Percentiles rank a stretch among this genome's conserved stretches.
Conservation (phyloP, 805 yeast species). For the Pichia pseudocactophila region DNA sequence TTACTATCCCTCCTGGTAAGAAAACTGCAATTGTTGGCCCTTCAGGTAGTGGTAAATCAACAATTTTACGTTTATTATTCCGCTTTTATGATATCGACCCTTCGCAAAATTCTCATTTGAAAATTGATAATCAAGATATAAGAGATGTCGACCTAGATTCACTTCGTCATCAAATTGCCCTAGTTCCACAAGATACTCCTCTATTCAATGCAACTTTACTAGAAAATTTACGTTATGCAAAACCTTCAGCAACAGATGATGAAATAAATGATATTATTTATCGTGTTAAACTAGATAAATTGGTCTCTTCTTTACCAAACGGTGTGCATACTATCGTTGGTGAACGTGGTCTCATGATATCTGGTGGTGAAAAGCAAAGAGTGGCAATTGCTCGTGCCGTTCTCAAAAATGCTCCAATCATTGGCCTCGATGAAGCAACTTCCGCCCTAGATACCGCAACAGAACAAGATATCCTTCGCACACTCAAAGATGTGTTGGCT, state of each 20-base stretch:
- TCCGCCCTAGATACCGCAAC: constrained; percentile 96
- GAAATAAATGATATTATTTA: constrained; percentile 58
- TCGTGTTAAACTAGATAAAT: constrained; percentile 57
- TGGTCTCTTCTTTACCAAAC: constrained; percentile 68
- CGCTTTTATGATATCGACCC: constrained; percentile 71
- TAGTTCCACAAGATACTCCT: constrained; percentile 97
- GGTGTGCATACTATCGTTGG: constrained; percentile 87
- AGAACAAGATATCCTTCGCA: constrained; percentile 71
- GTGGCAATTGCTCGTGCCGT: constrained; percentile 89
- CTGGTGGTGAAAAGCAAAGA: constrained; percentile 98
- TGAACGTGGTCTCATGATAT: constrained; percentile 96
- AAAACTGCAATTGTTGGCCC: constrained; percentile 96
- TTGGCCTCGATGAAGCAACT: constrained; percentile 95
- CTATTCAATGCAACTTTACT: constrained; percentile 82
- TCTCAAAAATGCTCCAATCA: constrained; percentile 76
- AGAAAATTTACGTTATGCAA: constrained; percentile 84
- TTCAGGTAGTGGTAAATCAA: constrained; percentile 92
- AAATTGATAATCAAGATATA: constrained; percentile 86
- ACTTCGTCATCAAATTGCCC: constrained; percentile 68
- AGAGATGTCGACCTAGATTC: constrained; percentile 65
- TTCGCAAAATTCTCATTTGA: constrained; percentile 33
- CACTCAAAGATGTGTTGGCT: constrained; percentile 62
- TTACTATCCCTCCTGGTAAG: constrained; percentile 81
- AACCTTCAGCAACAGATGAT: constrained; percentile 59
- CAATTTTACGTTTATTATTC: constrained; percentile 74